Base-by-base conservation (phyloP, 306 rosid species). In the Nissolia schottii region DNA sequence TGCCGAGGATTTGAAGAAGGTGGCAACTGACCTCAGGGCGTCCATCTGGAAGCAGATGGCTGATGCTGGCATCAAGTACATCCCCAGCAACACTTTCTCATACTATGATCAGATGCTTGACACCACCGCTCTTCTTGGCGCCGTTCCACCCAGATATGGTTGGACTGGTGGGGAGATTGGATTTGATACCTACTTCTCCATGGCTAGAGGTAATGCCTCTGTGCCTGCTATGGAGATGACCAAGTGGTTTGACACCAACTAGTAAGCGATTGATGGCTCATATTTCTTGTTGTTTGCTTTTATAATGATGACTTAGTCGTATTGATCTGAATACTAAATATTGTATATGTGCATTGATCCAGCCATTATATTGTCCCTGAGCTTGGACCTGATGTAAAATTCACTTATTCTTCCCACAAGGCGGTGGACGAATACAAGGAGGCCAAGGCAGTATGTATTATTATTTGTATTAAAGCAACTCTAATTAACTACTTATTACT, bases 211-310 rank as follows among this genome's bases (percentile, higher is more conserved):
- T 56, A 91, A 91, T 71, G 90, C 91, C 49, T 71, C 93, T 22
- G 89, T 89, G 1, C 97, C 96, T 2, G 96, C 97, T 28, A 92
- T 92, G 97, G 97, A 92, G 64, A 92, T 92, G 97, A 92, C 97
- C 82, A 92, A 92, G 86, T 92, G 97, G 97, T 89, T 92, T 12
- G 97, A 92, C 76, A 92, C 96, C 84, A 92, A 92, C 89, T 92
- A 92, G 97, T 92, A 82, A 77, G 94, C 84, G 61, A 54, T 7
- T 6, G 7, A 8, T 25, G 34, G 24, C 11, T 64, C 19, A 11
- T 11, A 16, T 51, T 45, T 68, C 18, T 18, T 16, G 7, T 18
- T 68, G 60, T 38, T 6, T 3, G 24, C 11, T 37, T 15, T 35
- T 25, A n/a, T n/a, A 25, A 13, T 75, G 49, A 37, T 75, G 3